Base-by-base conservation (phyloP, 352 stramenopile genomes). In the Pythium insidiosum region DNA sequence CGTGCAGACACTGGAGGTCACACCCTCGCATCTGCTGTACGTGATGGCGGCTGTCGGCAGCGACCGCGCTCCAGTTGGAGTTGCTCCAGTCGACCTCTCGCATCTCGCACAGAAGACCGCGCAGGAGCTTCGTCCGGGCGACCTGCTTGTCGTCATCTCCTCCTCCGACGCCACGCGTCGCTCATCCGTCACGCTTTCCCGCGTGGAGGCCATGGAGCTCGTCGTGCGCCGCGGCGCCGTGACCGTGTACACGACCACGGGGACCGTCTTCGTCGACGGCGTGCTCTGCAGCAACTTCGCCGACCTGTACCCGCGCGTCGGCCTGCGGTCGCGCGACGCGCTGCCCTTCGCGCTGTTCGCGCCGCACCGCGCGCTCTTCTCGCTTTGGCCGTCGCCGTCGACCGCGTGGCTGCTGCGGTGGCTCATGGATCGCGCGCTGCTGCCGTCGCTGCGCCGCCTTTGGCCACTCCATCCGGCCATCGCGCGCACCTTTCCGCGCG, bases 221-320 rank as follows among this genome's bases (percentile, higher is more conserved):
- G 54, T 63, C 26, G 30, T 31, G 3, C 51, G 38, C 20, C 58
- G 44, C 19, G 56, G 65, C 2, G 71, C 64, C 20, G 55, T 75
- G 30, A 86, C 72, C 3, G 63, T 86, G 24, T 86, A 87, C 64
- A 84, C 72, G 6, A 72, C 56, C 28, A 63, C 62, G n/a, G 73
- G 74, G 53, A 84, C 75, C 37, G 16, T 87, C 34, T 67, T 89
- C 40, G 69, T 87, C 35, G 58, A 82, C 35, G 70, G 70, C 40
- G 68, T 72, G 46, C 56, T 86, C 31, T 89, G 76, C 53, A 85
- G 73, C 52, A 89, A 84, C 64, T 89, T 87, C 38, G 76, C 71
- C 40, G 73, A 85, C 58, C 67, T 68, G 31, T 89, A 89, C 31
- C 70, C 66, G 19, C 41, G 40, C 31, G 23, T 76, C 19, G 38